These are phyloP conservation scores for Neofusicoccum kwambonambiense DNA, from an alignment of 2,329 filamentous ascomycete genomes.

Conservation along the genomic window DNA sequence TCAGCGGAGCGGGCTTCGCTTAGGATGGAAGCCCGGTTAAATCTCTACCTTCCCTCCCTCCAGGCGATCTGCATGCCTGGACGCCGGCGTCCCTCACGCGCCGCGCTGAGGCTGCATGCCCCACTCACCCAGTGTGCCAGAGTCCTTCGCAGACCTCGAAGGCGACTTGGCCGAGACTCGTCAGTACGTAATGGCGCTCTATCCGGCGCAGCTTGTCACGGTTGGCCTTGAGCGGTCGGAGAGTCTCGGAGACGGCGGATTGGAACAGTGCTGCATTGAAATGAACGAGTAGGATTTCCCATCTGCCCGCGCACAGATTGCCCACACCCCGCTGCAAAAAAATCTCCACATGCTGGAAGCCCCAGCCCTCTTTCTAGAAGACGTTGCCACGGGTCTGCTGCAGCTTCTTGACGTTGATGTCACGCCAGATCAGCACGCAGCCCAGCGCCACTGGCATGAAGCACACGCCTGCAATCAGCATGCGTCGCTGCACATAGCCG, in stretches of 20 bases:
- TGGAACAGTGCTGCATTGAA: background rate
- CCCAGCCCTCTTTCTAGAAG: slow-evolving; percentile 21
- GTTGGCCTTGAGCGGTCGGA: background rate
- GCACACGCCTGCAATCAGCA: slow-evolving; percentile 39
- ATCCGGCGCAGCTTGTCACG: too few species aligned
- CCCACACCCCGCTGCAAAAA: background rate
- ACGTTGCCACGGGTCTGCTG: slow-evolving; percentile 37
- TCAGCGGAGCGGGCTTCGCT: too few species aligned
- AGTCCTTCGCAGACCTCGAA: too few species aligned
- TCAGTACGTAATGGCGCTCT: background rate
- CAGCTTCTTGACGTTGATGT: slow-evolving; percentile 35
- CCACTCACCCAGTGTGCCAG: too few species aligned
- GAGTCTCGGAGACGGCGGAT: background rate
- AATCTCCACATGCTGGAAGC: background rate
- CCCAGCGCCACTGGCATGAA: slow-evolving; percentile 29
- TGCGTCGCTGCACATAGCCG: slow-evolving; percentile 37
- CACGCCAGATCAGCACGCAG: slow-evolving; percentile 30
- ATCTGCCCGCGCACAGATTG: background rate
- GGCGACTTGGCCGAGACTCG: background rate
- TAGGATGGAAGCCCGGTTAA: too few species aligned
- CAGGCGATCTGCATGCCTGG: too few species aligned
- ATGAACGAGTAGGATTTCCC: too few species aligned
- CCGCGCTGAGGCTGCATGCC: too few species aligned
- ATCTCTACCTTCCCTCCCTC: too few species aligned
- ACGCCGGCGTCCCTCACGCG: too few species aligned